phyloP scores from a whole-genome alignment of 1,284 basidiomycete species.

The Tetrapyrgos nigripes region DNA sequence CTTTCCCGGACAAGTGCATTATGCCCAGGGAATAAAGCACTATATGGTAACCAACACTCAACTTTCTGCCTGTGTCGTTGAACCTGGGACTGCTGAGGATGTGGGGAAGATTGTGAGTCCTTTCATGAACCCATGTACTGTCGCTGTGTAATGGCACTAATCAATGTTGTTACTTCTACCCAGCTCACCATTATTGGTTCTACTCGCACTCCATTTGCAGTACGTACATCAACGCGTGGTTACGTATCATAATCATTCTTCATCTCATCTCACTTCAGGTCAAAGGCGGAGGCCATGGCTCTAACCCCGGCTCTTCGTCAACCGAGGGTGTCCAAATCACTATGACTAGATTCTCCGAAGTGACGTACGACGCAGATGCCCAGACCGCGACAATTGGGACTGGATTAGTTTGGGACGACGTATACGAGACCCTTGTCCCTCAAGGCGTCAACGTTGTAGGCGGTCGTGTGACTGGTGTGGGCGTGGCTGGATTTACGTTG shows the following conservation, averaged over 20 bases:
- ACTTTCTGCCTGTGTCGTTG: slow-evolving; percentile 52
- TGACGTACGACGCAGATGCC: slow-evolving; percentile 44
- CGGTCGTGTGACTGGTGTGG: slow-evolving; percentile 58
- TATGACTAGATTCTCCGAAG: slow-evolving; percentile 55
- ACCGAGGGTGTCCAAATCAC: slow-evolving; percentile 62
- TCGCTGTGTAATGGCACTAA: too few relatives aligned
- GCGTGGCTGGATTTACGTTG: slow-evolving; percentile 59
- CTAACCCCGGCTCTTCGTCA: slow-evolving; percentile 58
- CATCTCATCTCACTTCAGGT: slow-evolving; percentile 43
- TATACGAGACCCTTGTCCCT: slow-evolving; percentile 55
- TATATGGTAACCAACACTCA: slow-evolving; percentile 53
- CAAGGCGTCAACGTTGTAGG: slow-evolving; percentile 57
- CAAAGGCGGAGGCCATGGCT: slow-evolving; percentile 58
- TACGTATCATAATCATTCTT: neutral
- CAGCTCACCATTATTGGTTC: slow-evolving; percentile 54
- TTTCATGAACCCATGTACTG: too few relatives aligned
- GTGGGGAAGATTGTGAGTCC: slow-evolving; percentile 49
- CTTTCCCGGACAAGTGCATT: slow-evolving; percentile 27
- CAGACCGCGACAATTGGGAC: slow-evolving; percentile 54
- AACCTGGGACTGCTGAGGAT: slow-evolving; percentile 55
- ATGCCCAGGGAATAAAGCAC: slow-evolving; percentile 48
- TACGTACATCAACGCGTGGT: slow-evolving; percentile 22
- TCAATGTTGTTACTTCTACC: too few relatives aligned
- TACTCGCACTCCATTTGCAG: slow-evolving; percentile 49
- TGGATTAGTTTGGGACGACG: slow-evolving; percentile 64